A percentile compares a stretch with the other conserved stretches of the same genome.
Conservation (phyloP, 768 basidiomycete genomes). For the Xanthoconium purpureum region DNA sequence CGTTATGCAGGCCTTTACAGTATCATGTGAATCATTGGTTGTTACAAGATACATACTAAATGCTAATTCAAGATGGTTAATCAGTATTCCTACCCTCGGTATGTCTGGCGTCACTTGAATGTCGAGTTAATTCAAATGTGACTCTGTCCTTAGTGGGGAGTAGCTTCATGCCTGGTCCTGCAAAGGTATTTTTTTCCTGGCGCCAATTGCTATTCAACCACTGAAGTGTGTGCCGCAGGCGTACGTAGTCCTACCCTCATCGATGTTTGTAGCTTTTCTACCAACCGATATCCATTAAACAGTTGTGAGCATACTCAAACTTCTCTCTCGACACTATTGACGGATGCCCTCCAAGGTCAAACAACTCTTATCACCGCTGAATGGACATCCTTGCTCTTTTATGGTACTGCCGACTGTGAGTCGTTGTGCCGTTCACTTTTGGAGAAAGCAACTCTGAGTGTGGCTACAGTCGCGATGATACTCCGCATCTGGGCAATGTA, state of each 20-base stretch:
- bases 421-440: neutral
- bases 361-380: neutral
- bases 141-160: neutral
- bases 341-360: neutral
- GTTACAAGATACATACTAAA: neutral
- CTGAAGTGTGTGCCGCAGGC: neutral
- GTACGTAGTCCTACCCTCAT: neutral
- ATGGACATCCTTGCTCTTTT: neutral
- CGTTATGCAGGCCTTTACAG: constrained; percentile 4
- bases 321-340: neutral
- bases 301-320: too few relatives aligned
- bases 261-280: too few relatives aligned
- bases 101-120: neutral
- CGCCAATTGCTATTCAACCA: neutral
- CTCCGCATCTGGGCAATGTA: too few relatives aligned
- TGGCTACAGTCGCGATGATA: too few relatives aligned
- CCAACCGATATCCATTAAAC: too few relatives aligned
- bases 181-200: neutral
- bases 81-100: neutral
- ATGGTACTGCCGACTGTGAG: constrained; percentile 1
- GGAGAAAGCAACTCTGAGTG: too few relatives aligned
- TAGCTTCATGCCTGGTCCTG: neutral
- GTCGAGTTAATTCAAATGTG: neutral
- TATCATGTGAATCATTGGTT: neutral
- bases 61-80: neutral